Percentiles rank a stretch among this genome's conserved stretches.
Evolutionary conservation across 2,329 filamentous ascomycete genomes (phyloP).

Genomic region (Exutisphaerella laricina): DNA sequence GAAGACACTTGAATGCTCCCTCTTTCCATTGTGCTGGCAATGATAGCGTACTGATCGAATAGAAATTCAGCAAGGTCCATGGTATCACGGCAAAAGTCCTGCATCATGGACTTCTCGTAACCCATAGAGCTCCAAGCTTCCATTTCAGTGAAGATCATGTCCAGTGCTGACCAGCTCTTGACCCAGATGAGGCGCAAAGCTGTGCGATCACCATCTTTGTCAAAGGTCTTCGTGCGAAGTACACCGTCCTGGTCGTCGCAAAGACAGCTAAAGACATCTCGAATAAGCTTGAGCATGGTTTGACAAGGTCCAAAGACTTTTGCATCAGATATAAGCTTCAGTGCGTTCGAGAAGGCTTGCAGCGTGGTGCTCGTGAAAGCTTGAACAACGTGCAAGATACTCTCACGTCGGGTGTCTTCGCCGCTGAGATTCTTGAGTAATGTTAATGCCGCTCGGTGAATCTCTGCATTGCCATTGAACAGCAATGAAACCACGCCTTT

Average conservation of each 20-base stretch:
- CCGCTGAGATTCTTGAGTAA: slow-evolving; percentile 77
- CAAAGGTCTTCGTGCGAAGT: slow-evolving; percentile 53
- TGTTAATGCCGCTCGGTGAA: slow-evolving; percentile 74
- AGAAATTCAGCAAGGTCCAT: slow-evolving; percentile 89
- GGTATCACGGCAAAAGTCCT: slow-evolving; percentile 86
- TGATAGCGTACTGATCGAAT: slow-evolving; percentile 77
- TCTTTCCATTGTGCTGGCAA: slow-evolving; percentile 61
- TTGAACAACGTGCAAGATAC: slow-evolving; percentile 55
- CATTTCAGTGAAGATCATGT: slow-evolving; percentile 74
- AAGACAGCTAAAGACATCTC: slow-evolving; percentile 58
- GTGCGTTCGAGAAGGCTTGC: slow-evolving; percentile 51
- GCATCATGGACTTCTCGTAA: slow-evolving; percentile 72
- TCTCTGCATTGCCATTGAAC: slow-evolving; percentile 71
- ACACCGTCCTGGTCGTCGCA: slow-evolving; percentile 59
- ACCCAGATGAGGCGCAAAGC: slow-evolving; percentile 76
- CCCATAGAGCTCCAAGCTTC: slow-evolving; percentile 71
- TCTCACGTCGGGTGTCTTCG: slow-evolving; percentile 58
- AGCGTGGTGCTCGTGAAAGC: slow-evolving; percentile 53
- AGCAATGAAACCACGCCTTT: slow-evolving; percentile 72
- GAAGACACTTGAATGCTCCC: slow-evolving; percentile 34
- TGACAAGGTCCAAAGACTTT: slow-evolving; percentile 56
- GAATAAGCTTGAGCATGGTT: slow-evolving; percentile 56
- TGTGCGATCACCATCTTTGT: slow-evolving; percentile 53
- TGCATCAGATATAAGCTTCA: slow-evolving; percentile 51
- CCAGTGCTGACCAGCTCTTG: slow-evolving; percentile 73